Conservation (phyloP, 768 basidiomycete species). For the Suillus bovinus region DNA sequence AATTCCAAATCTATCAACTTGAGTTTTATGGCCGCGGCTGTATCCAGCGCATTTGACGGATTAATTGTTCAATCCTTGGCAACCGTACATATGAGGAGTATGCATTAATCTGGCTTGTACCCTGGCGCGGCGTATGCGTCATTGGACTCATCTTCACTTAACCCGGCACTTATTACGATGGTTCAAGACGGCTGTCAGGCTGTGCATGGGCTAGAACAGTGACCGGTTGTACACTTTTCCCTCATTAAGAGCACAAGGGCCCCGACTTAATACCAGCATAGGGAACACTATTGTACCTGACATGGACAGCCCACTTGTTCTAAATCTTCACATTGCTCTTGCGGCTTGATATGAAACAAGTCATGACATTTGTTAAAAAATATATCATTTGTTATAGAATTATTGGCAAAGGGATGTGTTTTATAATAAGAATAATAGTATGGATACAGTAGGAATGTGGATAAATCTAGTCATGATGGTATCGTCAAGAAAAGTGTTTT, state of each 20-base stretch:
- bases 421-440: slow-evolving; percentile 5
- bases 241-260: neutral
- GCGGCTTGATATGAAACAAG: neutral
- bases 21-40: neutral
- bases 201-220: neutral
- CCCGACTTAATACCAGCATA: neutral
- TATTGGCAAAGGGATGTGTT: neutral
- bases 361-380: neutral
- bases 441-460: slow-evolving; percentile 1
- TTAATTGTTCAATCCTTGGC: neutral
- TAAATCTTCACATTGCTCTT: neutral
- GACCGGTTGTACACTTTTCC: neutral
- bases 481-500: no score
- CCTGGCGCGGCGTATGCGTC: neutral
- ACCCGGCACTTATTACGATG: neutral
- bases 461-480: neutral
- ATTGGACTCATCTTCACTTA: neutral
- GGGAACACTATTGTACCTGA: neutral
- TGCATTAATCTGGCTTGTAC: neutral
- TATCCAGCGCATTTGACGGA: neutral
- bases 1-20: neutral
- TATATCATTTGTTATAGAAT: slow-evolving; percentile 1
- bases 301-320: neutral
- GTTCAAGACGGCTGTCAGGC: neutral
- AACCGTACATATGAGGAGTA: neutral